These are phyloP conservation scores for Rhododendron molle DNA, from an alignment of 148 eudicot species.

Conservation along the genomic window DNA sequence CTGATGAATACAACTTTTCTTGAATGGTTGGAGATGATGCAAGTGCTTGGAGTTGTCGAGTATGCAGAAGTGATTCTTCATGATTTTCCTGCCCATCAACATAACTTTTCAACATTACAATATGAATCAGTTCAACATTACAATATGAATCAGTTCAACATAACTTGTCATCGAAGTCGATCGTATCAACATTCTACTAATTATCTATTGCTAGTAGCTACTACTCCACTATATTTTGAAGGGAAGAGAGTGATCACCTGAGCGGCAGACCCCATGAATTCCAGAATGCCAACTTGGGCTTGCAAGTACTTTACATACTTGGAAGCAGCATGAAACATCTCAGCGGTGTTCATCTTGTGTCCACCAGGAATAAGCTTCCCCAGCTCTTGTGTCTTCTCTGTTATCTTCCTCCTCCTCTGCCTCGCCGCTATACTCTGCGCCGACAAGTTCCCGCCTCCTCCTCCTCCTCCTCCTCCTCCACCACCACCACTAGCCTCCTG, in stretches of 20 bases:
- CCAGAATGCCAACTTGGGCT: conserved; percentile 60
- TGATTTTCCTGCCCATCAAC: conserved; percentile 22
- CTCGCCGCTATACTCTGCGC: conserved; percentile 73
- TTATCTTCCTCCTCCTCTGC: conserved; percentile 72
- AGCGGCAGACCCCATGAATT: conserved; percentile 19
- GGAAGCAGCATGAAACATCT: conserved; percentile 67
- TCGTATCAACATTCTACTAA: too few species aligned
- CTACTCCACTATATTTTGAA: neutral
- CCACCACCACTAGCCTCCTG: neutral
- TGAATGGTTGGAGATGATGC: too few species aligned
- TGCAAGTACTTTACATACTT: conserved; percentile 64
- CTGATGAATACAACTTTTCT: too few species aligned
- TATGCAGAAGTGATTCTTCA: conserved; percentile 1
- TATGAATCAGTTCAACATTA: too few species aligned
- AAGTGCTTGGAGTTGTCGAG: too few species aligned
- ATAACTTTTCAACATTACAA: too few species aligned
- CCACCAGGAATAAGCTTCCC: conserved; percentile 78
- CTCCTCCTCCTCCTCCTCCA: conserved; percentile 9
- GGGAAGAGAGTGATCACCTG: neutral
- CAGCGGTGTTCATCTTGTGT: conserved; percentile 75
- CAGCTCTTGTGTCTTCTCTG: conserved; percentile 67
- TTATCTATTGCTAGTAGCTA: too few species aligned
- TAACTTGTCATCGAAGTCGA: too few species aligned
- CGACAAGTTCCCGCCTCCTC: conserved; percentile 28
- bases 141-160: too few species aligned